Evolutionary conservation across 108 stramenopile species (phyloP), one percentile per base, ranked within the genome.

Genomic region (Fistulifera pelliculosa): DNA sequence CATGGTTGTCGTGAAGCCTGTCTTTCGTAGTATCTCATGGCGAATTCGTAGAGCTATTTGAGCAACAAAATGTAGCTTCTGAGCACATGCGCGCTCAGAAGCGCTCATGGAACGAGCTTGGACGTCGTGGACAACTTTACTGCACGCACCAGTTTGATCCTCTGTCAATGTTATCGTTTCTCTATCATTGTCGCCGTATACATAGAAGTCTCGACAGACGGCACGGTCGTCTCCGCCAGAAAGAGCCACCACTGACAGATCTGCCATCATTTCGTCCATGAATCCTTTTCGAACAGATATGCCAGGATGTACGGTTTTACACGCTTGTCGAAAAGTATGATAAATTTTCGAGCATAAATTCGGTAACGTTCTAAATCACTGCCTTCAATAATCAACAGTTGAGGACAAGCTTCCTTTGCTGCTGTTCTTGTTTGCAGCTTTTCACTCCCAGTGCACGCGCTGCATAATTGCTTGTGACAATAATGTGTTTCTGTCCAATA

Each of bases 211-310:
- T 16, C 25, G 41, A 14, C 24, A 40, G 2, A 42, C 40, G 18
- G 17, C 38, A 41, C 14, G 6, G 11, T 27, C 15, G 16, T 27
- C 26, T 38, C 11, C 24, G 39, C 26, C 51, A 48, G 17, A 25
- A 47, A 39, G 31, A 13, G 73, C 69, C 14, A 47, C 52, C 38
- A 16, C 25, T 6, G 79, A 63, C 8, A 80, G 39, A 74, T 80
- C 79, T n/a, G 66, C 72, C 50, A 71, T 61, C 61, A 69, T 70
- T 65, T 80, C 79, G 50, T 80, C 79, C 79, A 80, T 80, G 31
- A 62, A 59, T 6, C 70, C 61, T 49, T 42, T 47, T 26, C 44
- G 25, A 4, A 40, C 48, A 27, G 26, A 44, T 7, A 52, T 24
- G 4, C 1, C 43, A 1, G 54, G 47, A 47, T 3, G 21, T 14